Base-by-base conservation (phyloP, 495 filamentous ascomycete genomes). In the Aspergillus olivimuriae region DNA sequence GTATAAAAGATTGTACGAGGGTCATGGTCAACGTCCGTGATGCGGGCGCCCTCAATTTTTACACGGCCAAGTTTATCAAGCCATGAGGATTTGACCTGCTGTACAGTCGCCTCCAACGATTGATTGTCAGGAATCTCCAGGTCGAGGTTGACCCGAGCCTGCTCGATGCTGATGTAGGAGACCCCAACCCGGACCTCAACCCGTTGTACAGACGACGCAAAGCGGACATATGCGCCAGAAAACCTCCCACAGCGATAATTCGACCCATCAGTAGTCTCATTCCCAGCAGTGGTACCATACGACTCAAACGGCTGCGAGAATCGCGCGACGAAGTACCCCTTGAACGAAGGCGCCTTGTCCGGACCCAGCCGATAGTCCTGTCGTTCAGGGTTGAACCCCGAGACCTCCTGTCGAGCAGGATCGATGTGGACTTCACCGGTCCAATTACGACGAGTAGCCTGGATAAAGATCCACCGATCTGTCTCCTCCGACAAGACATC, bases 321-420 rank as follows among this genome's bases (percentile, higher is more conserved):
- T 18, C 48, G 51, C 2, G 57, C 51, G 3, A 60, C 57, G 16
- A 60, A 60, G 24, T 52, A 60, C 4, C 54, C 54, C 17, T 51
- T 57, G 46, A 57, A 57, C 2, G 48, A 50, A 0, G 48, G 4
- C 15, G 57, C 57, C 41, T 50, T 53, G 24, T 57, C 41, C 15
- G 57, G 57, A 2, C 57, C 57, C 3, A 60, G 51, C 1, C 52
- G 38, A n/a, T 60, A 60, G 18, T 60, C 57, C 42, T 60, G 57
- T 32, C 57, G 45, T 46, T 60, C 54, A 2, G 57, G 54, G 23
- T 57, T 60, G 19, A 57, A 57, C 0, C 54, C 54, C 16, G 47
- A 60, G 6, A 60, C 31, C 28, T 60, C 57, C 11, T 14, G 41
- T 4, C 22, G 39, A 0, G 37, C 17, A 12, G n/a, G 0, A 28